Conservation (phyloP, 2,329 filamentous ascomycete genomes). For the Talaromyces sp. region DNA sequence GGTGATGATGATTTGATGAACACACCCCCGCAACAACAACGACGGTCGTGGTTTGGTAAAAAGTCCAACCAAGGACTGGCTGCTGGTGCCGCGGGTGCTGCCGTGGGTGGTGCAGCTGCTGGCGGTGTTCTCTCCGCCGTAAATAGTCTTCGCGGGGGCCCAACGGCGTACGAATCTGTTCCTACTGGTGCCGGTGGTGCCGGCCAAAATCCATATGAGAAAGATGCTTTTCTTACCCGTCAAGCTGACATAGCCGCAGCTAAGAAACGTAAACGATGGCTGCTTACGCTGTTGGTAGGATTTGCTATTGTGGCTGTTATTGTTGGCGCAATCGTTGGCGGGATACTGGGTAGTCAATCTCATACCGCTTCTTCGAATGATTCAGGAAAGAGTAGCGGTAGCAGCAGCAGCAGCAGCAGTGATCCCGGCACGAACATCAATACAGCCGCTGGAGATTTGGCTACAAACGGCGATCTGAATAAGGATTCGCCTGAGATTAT, state of each 20-base stretch:
- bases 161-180: constrained; percentile 55
- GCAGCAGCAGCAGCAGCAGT: constrained; percentile 12
- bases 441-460: constrained; percentile 56
- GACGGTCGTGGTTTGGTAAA: constrained; percentile 52
- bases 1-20: constrained; percentile 75
- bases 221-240: constrained; percentile 59
- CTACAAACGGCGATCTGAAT: constrained; percentile 63
- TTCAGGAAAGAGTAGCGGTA: constrained; percentile 11
- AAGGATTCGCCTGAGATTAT: constrained; percentile 76
- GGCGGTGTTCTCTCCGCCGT: constrained; percentile 31
- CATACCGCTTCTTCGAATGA: constrained; percentile 26
- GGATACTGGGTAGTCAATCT: constrained; percentile 56
- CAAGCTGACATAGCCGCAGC: constrained; percentile 47
- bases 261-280: constrained; percentile 64
- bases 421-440: constrained; percentile 40
- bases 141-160: constrained; percentile 36
- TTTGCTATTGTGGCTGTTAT: constrained; percentile 60
- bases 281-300: constrained; percentile 48
- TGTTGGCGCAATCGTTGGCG: constrained; percentile 67
- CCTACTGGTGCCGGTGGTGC: constrained; percentile 27
- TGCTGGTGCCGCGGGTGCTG: constrained; percentile 36
- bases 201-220: constrained; percentile 45
- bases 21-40: constrained; percentile 34
- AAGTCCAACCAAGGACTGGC: constrained; percentile 32
- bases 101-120: constrained; percentile 40